A percentile compares a stretch with the other conserved stretches of the same genome.
Conservation (phyloP, 257 asterid species). For the Echites panduratus region DNA sequence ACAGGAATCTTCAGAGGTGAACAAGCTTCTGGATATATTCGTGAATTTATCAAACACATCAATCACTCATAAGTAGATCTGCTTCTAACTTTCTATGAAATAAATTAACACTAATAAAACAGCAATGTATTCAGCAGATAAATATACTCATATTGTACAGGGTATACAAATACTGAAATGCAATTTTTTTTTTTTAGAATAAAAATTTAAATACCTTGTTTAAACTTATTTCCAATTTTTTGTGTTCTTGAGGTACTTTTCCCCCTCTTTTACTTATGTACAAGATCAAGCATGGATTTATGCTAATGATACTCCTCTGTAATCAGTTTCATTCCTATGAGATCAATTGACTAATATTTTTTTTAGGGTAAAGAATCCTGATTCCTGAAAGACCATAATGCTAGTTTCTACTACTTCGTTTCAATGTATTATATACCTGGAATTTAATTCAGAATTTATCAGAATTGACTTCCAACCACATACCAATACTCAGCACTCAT, state of each 20-base stretch:
- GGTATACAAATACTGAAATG: too few species aligned
- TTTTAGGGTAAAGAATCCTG: not conserved
- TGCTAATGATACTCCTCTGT: not conserved
- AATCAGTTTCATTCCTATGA: not conserved
- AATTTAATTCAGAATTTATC: too few species aligned
- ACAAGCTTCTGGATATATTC: not conserved
- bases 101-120: not conserved
- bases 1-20: not conserved
- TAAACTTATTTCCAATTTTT: not conserved
- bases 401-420: too few species aligned
- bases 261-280: not conserved
- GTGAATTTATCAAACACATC: not conserved
- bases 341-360: not conserved
- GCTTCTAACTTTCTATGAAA: not conserved
- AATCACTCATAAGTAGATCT: not conserved
- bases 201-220: not conserved
- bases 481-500: too few species aligned
- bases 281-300: not conserved
- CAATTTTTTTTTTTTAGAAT: too few species aligned
- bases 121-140: not conserved
- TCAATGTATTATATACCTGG: too few species aligned
- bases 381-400: not conserved
- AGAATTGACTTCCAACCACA: too few species aligned
- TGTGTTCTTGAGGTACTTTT: not conserved
- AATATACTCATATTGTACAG: too few species aligned